Evolutionary conservation across 441 rosid species (phyloP), one percentile per base, ranked within the genome.

Genomic region (Pelargonium citronellum): DNA sequence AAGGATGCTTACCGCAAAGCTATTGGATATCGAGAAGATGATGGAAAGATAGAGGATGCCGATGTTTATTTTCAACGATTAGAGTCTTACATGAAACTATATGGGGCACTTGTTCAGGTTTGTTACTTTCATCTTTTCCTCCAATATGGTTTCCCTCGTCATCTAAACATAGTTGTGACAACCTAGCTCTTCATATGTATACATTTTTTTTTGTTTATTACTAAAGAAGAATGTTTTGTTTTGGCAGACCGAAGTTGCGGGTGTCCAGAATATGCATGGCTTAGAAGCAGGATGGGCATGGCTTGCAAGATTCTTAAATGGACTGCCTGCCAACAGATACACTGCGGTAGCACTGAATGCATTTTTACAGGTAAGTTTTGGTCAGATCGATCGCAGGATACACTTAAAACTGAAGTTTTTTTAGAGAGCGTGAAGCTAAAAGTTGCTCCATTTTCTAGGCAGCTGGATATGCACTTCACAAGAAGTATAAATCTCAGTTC

Each of bases 71-170:
- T 85, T 75, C 78, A 77, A 75, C 86, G 91, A 71, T 64, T 88
- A 67, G 84, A 81, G 77, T 86, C 88, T 64, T 86, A 83, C 80
- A 87, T 91, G 91, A 87, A 75, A 81, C 81, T 90, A 44, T 94
- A 94, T 71, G 99, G 91, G 17, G 93, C 98, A 71, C 83, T 94
- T 5, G 87, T 89, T 77, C 97, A 94, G 99, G 97, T 94, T 73
- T 75, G 81, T 55, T 58, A 46, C 62, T 63, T 30, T 53, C 7
- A 62, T 64, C 55, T 47, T 62, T 20, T 55, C 10, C 67, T 63
- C 12, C 17, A n/a, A 66, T 67, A 34, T 15, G 4, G 10, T 15
- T n/a, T 41, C 20, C 34, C 16, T 11, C 30, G 15, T 63, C 51
- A 51, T 49, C 39, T 11, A 4, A 61, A 24, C 62, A 30, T 49